phyloP scores from a whole-genome alignment of 2,329 filamentous ascomycete genomes.

The Fusarium brachygibbosum region DNA sequence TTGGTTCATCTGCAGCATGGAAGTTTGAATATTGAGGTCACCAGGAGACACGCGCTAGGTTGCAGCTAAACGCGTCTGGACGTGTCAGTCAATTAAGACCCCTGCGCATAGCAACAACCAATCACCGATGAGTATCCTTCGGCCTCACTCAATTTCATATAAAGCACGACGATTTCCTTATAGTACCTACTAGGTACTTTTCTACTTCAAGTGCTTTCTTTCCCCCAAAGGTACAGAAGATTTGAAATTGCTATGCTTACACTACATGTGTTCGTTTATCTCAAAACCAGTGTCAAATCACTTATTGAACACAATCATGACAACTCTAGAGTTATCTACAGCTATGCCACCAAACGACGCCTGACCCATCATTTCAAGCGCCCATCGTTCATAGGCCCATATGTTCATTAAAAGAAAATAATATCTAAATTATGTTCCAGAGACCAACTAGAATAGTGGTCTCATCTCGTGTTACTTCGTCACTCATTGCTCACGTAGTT shows the following conservation, averaged over 20 bases:
- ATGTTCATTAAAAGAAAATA: slow-evolving; percentile 39
- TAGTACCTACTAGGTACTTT: too few relatives aligned
- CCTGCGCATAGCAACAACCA: slow-evolving; percentile 29
- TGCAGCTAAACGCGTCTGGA: slow-evolving; percentile 48
- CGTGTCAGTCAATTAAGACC: slow-evolving; percentile 51
- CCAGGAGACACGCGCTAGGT: slow-evolving; percentile 50
- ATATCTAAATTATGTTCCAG: slow-evolving; percentile 38
- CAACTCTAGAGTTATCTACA: slow-evolving; percentile 28
- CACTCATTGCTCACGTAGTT: slow-evolving; percentile 46
- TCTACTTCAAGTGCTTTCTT: background rate
- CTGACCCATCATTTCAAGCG: slow-evolving; percentile 35
- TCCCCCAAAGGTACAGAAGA: too few relatives aligned
- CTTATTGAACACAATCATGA: slow-evolving; percentile 5
- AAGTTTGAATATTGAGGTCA: slow-evolving; percentile 41
- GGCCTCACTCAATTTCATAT: background rate
- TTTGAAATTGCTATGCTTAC: too few relatives aligned
- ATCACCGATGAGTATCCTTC: slow-evolving; percentile 11
- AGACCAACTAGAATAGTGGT: slow-evolving; percentile 18
- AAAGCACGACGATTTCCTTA: background rate
- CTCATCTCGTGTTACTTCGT: slow-evolving; percentile 31
- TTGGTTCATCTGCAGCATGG: slow-evolving; percentile 10
- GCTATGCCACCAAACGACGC: slow-evolving; percentile 12
- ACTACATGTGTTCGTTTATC: too few relatives aligned
- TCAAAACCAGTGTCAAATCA: background rate
- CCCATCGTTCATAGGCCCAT: slow-evolving; percentile 42